Base-by-base conservation (phyloP, 345 rosid species). In the Ceriops tagal region DNA sequence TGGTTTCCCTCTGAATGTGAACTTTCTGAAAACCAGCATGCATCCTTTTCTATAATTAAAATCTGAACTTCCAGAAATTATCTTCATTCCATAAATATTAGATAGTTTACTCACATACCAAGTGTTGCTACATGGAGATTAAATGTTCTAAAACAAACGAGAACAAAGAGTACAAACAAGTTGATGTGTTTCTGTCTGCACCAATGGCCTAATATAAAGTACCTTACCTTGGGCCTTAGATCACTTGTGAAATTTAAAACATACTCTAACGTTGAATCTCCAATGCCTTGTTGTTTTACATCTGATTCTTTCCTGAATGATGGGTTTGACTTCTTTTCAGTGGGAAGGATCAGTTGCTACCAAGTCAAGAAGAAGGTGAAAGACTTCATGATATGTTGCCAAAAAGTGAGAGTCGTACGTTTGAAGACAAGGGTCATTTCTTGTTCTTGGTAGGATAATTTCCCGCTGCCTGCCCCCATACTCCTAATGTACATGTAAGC, bases 321-420 rank as follows among this genome's bases (percentile, higher is more conserved):
- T 47, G 32, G 21, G 34, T 8, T 26, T 31, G 65, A 52, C 2
- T 35, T 22, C 21, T 30, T 68, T 66, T 20, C 73, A 91, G 98
- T 73, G 95, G 90, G 77, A 87, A 66, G 72, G 98, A 93, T 85
- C 91, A 87, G 58, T 65, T 89, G 64, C 71, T 91, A 58, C 92
- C 96, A 16, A 88, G 93, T 77, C 60, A 61, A 77, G 86, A 66
- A 66, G 98, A 93, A 84, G 82, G 89, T 67, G 75, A 73, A 74
- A 84, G 87, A 68, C 87, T 91, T 64, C 73, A 72, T 22, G 66
- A 39, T 63, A 75, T 79, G 49, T 75, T 88, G 65, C 78, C 66
- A 55, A 83, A 77, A 70, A 72, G 90, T 74, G 89, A 82, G 70
- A 80, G 60, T 46, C 93, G 96, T 57, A 73, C n/a, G 32, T 89